These are phyloP conservation scores for Penstemon newberryi DNA, from an alignment of 257 asterid genomes.

Conservation along the genomic window DNA sequence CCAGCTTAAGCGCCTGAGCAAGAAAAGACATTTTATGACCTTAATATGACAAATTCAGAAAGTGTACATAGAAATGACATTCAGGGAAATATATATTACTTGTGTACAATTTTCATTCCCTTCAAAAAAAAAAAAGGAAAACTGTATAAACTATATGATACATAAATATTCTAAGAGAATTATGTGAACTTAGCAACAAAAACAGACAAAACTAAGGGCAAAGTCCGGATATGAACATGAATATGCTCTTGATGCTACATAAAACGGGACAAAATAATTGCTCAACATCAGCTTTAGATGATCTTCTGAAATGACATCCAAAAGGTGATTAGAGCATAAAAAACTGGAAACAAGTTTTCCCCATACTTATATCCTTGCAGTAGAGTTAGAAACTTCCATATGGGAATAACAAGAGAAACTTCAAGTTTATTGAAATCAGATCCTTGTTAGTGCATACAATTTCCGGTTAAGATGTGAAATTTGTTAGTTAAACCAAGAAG, in stretches of 20 bases:
- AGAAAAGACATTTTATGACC: constrained; percentile 20
- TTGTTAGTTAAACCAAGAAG: neutral
- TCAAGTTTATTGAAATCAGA: neutral
- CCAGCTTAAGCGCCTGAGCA: constrained; percentile 63
- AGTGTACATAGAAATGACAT: constrained; percentile 18
- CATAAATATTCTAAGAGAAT: neutral
- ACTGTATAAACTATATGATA: constrained; percentile 26
- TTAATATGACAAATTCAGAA: neutral
- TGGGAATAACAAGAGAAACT: neutral
- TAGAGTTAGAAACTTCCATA: neutral
- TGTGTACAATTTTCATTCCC: constrained; percentile 18
- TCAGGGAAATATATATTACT: constrained; percentile 3
- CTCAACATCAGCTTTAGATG: constrained; percentile 2
- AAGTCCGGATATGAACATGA: neutral
- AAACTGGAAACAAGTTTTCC: neutral
- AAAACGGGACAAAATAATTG: constrained; percentile 2
- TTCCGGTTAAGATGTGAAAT: constrained; percentile 6
- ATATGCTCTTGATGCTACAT: neutral
- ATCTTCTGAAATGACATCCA: neutral
- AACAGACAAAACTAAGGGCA: neutral
- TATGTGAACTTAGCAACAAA: constrained; percentile 1
- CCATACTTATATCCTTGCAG: neutral
- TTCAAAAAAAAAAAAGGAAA: neutral
- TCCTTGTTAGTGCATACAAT: constrained; percentile 2
- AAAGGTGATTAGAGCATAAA: neutral